Base-by-base conservation (phyloP, 1,284 basidiomycete species). In the Wolfiporia cocos region DNA sequence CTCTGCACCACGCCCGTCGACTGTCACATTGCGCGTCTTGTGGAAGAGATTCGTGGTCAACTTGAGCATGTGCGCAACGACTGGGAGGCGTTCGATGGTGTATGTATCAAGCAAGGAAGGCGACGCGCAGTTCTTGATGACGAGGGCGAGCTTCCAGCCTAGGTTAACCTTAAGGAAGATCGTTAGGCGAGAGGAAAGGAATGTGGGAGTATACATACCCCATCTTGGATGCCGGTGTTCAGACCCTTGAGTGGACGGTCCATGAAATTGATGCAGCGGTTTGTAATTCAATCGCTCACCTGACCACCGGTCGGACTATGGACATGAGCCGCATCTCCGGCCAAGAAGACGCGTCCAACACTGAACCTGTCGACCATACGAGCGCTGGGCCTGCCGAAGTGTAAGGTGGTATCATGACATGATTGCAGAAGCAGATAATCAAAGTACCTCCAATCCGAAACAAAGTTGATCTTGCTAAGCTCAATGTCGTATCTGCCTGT, bases 401-500 rank as follows among this genome's bases (percentile, higher is more conserved):
- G 30, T n/a, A 18, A 22, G 12, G 9, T 37, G 2, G 32, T 3
- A 14, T 18, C 11, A 14, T 9, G 24, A 3, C 14, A 11, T 3
- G 17, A 14, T 2, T 2, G 7, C 4, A n/a, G 14, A 23, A 11
- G 6, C 18, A 10, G 18, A 33, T 21, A n/a, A 21, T 17, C n/a
- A 10, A 37, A 41, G 15, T 31, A 68, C 67, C 67, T 51, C 68
- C 67, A 5, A 53, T n/a, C n/a, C 58, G n/a, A 69, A 45, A 41
- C 68, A 67, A 2, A 58, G 57, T 12, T 62, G 46, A 0, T 62
- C 67, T 20, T 56, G 52, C 9, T 41, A 45, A 43, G 69, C 61
- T 34, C 57, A 56, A 30, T 64, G 53, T 2, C 61, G 60, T 57
- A 66, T 63, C 2, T 64, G 49, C 33, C 67, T 62, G 44, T 66